Evolutionary conservation across 1,284 basidiomycete genomes (phyloP).

Genomic region (Gyrodon tennesseensis): DNA sequence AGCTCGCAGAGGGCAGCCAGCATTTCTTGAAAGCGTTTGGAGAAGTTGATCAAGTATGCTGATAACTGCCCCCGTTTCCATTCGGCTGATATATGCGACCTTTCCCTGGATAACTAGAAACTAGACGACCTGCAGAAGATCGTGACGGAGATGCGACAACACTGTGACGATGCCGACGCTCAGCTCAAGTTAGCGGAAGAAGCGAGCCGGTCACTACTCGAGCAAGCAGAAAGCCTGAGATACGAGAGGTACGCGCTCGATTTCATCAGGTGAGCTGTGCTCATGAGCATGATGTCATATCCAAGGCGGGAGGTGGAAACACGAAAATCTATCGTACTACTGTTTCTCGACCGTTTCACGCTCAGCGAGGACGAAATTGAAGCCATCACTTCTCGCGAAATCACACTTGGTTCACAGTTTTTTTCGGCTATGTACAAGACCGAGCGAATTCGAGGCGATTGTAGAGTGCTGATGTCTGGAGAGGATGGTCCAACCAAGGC

Average conservation of each 20-base stretch:
- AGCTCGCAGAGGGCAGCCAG: constrained; percentile 75
- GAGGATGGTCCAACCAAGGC: constrained; percentile 79
- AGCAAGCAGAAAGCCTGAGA: constrained; percentile 80
- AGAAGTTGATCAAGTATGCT: constrained; percentile 81
- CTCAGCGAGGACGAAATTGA: constrained; percentile 72
- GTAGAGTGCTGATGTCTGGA: constrained; percentile 83
- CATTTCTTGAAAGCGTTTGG: constrained; percentile 81
- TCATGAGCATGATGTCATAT: constrained; percentile 12
- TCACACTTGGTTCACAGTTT: constrained; percentile 70
- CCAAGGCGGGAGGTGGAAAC: constrained; percentile 65
- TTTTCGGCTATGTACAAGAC: constrained; percentile 89
- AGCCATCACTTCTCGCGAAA: constrained; percentile 74
- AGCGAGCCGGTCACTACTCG: constrained; percentile 80
- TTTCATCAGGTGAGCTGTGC: background rate
- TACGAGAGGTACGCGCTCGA: constrained; percentile 65
- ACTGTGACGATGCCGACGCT: constrained; percentile 53
- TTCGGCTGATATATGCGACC: background rate
- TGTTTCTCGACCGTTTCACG: constrained; percentile 86
- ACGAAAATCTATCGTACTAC: constrained; percentile 70
- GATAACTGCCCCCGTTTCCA: background rate
- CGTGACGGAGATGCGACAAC: constrained; percentile 32
- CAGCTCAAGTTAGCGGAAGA: constrained; percentile 76
- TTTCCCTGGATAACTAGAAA: constrained; percentile 23
- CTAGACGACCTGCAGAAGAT: constrained; percentile 34
- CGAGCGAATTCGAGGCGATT: constrained; percentile 79